Conservation (phyloP, 2,329 filamentous ascomycete genomes). For the Exserohilum rostratum region DNA sequence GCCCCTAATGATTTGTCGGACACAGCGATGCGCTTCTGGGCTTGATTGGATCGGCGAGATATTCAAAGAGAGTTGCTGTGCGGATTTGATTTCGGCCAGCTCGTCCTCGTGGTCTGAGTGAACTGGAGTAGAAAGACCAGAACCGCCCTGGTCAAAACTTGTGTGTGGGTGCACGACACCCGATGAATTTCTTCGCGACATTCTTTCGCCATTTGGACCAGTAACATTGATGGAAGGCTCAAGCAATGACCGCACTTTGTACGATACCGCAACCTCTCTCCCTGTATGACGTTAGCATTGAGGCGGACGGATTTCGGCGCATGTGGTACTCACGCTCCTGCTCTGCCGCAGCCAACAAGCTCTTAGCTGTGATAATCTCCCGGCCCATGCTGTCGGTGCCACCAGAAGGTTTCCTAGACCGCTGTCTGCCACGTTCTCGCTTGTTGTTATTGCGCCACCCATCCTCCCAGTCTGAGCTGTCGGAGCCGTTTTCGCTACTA, state of each 20-base stretch:
- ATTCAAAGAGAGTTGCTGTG: constrained; percentile 81
- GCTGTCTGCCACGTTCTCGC: constrained; percentile 48
- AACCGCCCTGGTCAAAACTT: constrained; percentile 75
- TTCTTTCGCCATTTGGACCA: constrained; percentile 64
- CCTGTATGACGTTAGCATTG: constrained; percentile 39
- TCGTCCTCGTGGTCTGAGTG: constrained; percentile 89
- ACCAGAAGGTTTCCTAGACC: constrained; percentile 42
- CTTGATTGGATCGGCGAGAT: constrained; percentile 81
- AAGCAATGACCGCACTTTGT: constrained; percentile 67
- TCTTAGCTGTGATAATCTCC: constrained; percentile 57
- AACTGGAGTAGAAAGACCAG: constrained; percentile 65
- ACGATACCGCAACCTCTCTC: constrained; percentile 58
- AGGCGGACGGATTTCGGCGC: background rate
- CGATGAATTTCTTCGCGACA: constrained; percentile 55
- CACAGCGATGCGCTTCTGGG: constrained; percentile 76
- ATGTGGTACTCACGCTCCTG: constrained; percentile 69
- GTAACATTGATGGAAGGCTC: constrained; percentile 72
- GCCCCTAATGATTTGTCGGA: constrained; percentile 88
- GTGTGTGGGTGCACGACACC: constrained; percentile 76
- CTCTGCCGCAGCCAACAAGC: constrained; percentile 74
- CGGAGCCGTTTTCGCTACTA: constrained; percentile 67
- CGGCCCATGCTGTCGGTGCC: constrained; percentile 44
- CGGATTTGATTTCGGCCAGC: constrained; percentile 81
- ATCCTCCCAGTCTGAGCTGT: constrained; percentile 70
- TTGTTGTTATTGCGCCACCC: constrained; percentile 49